A percentile compares a stretch with the other conserved stretches of the same genome.
Conservation (phyloP, 345 rosid species). For the Eucalyptus urophylla region DNA sequence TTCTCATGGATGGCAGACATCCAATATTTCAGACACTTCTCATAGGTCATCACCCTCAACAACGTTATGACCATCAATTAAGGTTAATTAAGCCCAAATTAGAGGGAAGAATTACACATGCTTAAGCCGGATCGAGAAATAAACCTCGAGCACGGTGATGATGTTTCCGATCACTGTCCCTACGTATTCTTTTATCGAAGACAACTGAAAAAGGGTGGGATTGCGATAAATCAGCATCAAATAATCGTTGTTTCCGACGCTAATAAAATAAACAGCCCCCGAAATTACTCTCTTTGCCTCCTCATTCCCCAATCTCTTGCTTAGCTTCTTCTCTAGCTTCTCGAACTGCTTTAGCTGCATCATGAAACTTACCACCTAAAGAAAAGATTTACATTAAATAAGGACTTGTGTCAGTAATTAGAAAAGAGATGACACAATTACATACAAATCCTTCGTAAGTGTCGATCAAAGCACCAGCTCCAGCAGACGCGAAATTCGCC, state of each 20-base stretch:
- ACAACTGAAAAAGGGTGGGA: neutral
- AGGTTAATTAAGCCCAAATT: neutral
- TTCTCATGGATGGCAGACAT: neutral
- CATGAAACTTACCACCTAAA: neutral
- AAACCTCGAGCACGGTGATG: neutral
- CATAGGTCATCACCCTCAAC: neutral
- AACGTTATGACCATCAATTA: neutral
- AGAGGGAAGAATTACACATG: neutral
- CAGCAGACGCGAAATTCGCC: slow-evolving; percentile 31
- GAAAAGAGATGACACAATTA: neutral
- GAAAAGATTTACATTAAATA: neutral
- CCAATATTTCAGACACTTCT: neutral
- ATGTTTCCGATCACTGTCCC: slow-evolving; percentile 1
- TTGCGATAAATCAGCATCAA: neutral
- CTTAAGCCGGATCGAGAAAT: neutral
- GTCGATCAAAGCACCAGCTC: slow-evolving; percentile 33
- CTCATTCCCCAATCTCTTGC: neutral
- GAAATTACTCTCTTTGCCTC: neutral
- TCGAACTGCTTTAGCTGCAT: neutral
- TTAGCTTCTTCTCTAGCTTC: neutral
- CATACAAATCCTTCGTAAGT: slow-evolving; percentile 24
- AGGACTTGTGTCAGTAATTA: neutral
- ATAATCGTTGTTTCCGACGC: neutral
- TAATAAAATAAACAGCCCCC: neutral
- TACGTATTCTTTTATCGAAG: neutral